phyloP scores from a whole-genome alignment of 345 rosid genomes.

The Citrus sp. region DNA sequence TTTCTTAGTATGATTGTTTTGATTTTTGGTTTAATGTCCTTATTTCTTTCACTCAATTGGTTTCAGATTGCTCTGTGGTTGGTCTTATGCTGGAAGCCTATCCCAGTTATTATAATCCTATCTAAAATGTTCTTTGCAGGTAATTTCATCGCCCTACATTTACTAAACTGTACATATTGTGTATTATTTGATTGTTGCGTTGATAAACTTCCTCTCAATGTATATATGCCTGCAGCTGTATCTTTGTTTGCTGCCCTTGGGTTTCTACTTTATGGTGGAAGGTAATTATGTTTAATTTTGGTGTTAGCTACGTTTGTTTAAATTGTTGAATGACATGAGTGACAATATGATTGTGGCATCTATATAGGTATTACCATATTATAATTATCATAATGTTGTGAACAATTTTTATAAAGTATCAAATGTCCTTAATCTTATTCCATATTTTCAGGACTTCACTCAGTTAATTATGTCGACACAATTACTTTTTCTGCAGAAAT shows the following conservation, averaged over 20 bases:
- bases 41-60: slow-evolving; percentile 3
- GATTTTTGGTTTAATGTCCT: not conserved
- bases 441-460: not conserved
- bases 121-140: slow-evolving; percentile 92
- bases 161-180: not conserved
- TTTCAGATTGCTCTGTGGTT: slow-evolving; percentile 78
- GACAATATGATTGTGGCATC: not conserved
- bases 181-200: not conserved
- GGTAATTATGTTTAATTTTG: slow-evolving; percentile 38
- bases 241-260: slow-evolving; percentile 87
- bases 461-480: not conserved
- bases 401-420: not conserved
- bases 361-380: not conserved
- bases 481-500: not conserved
- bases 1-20: slow-evolving; percentile 1
- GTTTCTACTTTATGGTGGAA: slow-evolving; percentile 89
- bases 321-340: not conserved
- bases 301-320: slow-evolving; percentile 4
- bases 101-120: slow-evolving; percentile 46
- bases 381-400: not conserved
- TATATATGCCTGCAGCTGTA: slow-evolving; percentile 43
- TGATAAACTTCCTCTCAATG: slow-evolving; percentile 14
- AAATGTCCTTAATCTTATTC: not conserved
- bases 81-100: slow-evolving; percentile 76
- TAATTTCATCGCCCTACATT: slow-evolving; percentile 20